Percentiles rank a stretch among this genome's conserved stretches.
These are phyloP conservation scores for Ceratocystiopsis sp. DNA, from an alignment of 2,329 filamentous ascomycete species.

Conservation along the genomic window DNA sequence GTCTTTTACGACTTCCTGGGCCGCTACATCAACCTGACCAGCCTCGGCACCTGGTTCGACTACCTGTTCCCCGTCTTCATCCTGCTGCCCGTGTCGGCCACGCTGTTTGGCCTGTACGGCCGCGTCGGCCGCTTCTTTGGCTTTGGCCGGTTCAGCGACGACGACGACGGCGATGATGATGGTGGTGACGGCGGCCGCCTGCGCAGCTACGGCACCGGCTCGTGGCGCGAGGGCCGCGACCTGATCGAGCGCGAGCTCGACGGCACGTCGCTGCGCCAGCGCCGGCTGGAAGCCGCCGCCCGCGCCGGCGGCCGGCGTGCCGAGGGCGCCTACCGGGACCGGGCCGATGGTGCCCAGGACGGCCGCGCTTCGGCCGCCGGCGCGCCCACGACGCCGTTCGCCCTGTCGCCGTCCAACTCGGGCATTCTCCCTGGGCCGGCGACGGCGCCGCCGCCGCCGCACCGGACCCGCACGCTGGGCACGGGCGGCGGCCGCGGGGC, in stretches of 20 bases:
- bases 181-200: constrained; percentile 42
- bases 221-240: constrained; percentile 81
- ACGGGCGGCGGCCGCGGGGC: constrained; percentile 4
- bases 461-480: constrained; percentile 13
- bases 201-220: constrained; percentile 51
- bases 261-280: constrained; percentile 38
- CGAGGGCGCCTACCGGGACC: constrained; percentile 1
- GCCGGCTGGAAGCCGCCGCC: constrained; percentile 24
- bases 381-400: constrained; percentile 25
- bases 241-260: constrained; percentile 77
- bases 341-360: constrained; percentile 1
- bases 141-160: constrained; percentile 62
- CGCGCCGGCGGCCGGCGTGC: constrained; percentile 15
- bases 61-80: constrained; percentile 80
- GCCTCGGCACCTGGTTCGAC: constrained; percentile 69
- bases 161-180: constrained; percentile 56
- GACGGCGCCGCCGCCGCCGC: constrained; percentile 1
- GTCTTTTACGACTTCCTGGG: constrained; percentile 82
- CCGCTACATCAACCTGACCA: constrained; percentile 63
- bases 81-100: constrained; percentile 68
- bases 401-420: constrained; percentile 19
- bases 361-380: constrained; percentile 9
- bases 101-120: constrained; percentile 78
- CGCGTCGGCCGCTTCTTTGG: constrained; percentile 57
- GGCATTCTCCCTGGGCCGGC: constrained; percentile 3